Evolutionary conservation across 2,329 filamentous ascomycete genomes (phyloP).

Genomic region (Trichocomaceae sp.): DNA sequence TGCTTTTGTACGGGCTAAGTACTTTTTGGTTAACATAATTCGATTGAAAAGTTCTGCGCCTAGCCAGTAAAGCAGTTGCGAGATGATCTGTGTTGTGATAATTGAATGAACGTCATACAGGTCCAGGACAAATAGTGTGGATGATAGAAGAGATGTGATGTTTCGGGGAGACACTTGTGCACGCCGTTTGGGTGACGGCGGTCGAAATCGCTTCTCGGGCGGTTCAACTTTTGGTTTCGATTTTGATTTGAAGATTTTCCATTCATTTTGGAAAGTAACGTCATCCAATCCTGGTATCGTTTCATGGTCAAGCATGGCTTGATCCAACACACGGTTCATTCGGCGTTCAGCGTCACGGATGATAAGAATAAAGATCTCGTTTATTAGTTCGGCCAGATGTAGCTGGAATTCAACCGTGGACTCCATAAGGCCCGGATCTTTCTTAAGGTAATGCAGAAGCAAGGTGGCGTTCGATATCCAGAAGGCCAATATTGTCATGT

Average conservation of each 20-base stretch:
- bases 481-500: slow-evolving; percentile 98
- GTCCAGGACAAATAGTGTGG: slow-evolving; percentile 92
- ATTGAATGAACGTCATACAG: slow-evolving; percentile 99
- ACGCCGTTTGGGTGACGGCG: slow-evolving; percentile 85
- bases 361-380: slow-evolving; percentile 97
- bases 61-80: slow-evolving; percentile 93
- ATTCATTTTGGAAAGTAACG: slow-evolving; percentile 95
- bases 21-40: slow-evolving; percentile 93
- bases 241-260: slow-evolving; percentile 94
- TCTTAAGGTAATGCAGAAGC: slow-evolving; percentile 93
- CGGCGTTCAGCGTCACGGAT: slow-evolving; percentile 91
- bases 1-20: slow-evolving; percentile 89
- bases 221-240: slow-evolving; percentile 82
- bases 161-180: slow-evolving; percentile 90
- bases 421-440: slow-evolving; percentile 73
- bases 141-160: slow-evolving; percentile 89
- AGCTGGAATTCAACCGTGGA: slow-evolving; percentile 85
- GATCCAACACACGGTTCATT: slow-evolving; percentile 90
- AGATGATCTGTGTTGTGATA: slow-evolving; percentile 83
- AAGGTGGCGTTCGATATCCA: slow-evolving; percentile 98
- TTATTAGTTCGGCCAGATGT: slow-evolving; percentile 88
- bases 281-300: slow-evolving; percentile 97
- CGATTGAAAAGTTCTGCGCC: slow-evolving; percentile 95
- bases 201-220: slow-evolving; percentile 80
- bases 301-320: slow-evolving; percentile 93